Conservation (phyloP, 2,329 filamentous ascomycete species). For the Cadophora luteo-olivacea region DNA sequence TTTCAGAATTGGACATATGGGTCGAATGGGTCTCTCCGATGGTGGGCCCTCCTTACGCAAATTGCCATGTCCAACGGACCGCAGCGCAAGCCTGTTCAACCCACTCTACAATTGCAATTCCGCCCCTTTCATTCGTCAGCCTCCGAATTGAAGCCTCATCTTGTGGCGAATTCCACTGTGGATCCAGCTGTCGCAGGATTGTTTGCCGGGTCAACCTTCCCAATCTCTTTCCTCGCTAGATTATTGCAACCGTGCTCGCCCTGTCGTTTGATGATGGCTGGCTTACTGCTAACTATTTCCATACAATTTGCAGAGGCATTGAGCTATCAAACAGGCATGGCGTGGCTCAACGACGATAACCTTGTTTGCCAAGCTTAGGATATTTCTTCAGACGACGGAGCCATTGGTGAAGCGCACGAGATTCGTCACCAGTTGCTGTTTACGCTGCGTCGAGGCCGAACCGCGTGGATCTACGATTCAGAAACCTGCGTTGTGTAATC, state of each 20-base stretch:
- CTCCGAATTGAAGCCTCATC: not conserved
- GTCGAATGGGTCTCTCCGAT: conserved; percentile 1
- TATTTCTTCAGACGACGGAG: conserved; percentile 21
- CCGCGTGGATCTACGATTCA: conserved; percentile 22
- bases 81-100: not conserved
- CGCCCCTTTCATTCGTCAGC: not conserved
- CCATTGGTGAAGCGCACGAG: conserved; percentile 19
- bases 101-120: conserved; percentile 1
- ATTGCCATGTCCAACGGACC: conserved; percentile 8
- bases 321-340: conserved; percentile 8
- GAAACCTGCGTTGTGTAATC: conserved; percentile 32
- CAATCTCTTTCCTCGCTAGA: not conserved
- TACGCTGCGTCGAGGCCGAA: not conserved
- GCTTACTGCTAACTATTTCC: conserved; percentile 1
- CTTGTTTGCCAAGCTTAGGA: conserved; percentile 13
- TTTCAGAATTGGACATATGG: not conserved
- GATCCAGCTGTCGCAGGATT: not conserved
- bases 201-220: not conserved
- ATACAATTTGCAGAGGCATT: conserved; percentile 6
- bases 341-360: conserved; percentile 4
- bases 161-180: not conserved
- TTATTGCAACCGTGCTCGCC: conserved; percentile 7
- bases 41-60: conserved; percentile 1
- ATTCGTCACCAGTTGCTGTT: conserved; percentile 35
- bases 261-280: conserved; percentile 10